These are phyloP conservation scores for Schizopora paradoxa DNA, from an alignment of 1,284 basidiomycete genomes.

Conservation along the genomic window DNA sequence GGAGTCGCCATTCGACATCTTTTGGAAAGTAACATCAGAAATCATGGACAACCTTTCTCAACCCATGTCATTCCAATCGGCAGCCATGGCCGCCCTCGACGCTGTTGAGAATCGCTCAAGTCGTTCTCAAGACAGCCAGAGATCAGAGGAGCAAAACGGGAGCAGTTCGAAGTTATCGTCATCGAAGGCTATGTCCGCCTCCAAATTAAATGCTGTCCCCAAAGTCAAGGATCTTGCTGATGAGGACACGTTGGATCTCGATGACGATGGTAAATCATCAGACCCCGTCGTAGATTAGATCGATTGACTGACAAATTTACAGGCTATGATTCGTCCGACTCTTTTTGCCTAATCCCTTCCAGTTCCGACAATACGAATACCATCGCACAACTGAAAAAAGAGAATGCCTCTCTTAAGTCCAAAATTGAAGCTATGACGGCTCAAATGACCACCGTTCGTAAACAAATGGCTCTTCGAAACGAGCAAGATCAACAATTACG, in stretches of 20 bases:
- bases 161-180: too few relatives aligned
- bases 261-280: conserved; percentile 12
- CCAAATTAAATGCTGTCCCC: not conserved
- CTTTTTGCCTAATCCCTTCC: conserved; percentile 68
- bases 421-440: conserved; percentile 53
- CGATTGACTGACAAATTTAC: too few relatives aligned
- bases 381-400: conserved; percentile 48
- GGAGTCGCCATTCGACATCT: conserved; percentile 60
- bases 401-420: conserved; percentile 56
- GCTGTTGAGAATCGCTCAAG: conserved; percentile 21
- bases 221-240: not conserved
- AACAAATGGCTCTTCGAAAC: conserved; percentile 56
- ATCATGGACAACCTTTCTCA: conserved; percentile 77
- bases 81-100: conserved; percentile 52
- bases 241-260: conserved; percentile 9
- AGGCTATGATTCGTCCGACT: conserved; percentile 68
- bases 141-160: conserved; percentile 37
- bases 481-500: conserved; percentile 73
- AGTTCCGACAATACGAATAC: conserved; percentile 41
- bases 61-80: conserved; percentile 79
- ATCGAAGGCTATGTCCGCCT: too few relatives aligned
- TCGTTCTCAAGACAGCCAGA: conserved; percentile 24
- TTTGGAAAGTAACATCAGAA: conserved; percentile 80
- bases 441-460: conserved; percentile 54
- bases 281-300: not conserved